Evolutionary conservation across 257 asterid species (phyloP).

Genomic region (Nicotiana benthamiana): DNA sequence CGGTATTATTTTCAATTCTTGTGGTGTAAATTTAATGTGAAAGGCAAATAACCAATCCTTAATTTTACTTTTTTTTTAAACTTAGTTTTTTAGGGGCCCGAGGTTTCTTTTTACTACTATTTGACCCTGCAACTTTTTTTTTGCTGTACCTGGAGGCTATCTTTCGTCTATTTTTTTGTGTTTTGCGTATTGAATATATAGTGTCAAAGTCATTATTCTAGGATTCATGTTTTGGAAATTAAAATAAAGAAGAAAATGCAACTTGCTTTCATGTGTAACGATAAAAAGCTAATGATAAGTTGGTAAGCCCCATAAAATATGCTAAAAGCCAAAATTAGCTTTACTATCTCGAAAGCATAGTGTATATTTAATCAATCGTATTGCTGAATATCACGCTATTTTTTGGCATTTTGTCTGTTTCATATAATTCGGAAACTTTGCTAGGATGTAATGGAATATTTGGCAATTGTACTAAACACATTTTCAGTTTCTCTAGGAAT

Average conservation of each 20-base stretch:
- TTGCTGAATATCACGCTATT: conserved; percentile 22
- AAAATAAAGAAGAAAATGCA: background rate
- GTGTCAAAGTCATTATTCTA: background rate
- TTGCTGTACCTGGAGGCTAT: background rate
- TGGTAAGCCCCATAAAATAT: background rate
- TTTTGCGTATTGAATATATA: background rate
- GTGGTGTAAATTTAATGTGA: conserved; percentile 7
- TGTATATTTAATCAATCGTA: background rate
- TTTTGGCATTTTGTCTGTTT: background rate
- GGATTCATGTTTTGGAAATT: background rate
- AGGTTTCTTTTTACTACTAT: conserved; percentile 30
- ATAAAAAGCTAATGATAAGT: background rate
- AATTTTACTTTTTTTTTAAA: conserved; percentile 7
- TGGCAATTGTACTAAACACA: background rate
- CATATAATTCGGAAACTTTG: background rate
- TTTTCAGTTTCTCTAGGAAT: background rate
- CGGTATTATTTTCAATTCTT: conserved; percentile 2
- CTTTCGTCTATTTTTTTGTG: background rate
- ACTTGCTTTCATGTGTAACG: conserved; percentile 1
- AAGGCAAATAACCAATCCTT: conserved; percentile 14
- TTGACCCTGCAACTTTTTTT: conserved; percentile 20
- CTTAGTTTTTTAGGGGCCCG: conserved; percentile 58
- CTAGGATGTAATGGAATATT: background rate
- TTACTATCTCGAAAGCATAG: conserved; percentile 1
- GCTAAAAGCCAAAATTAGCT: conserved; percentile 7